Evolutionary conservation across 441 rosid genomes (phyloP).

Genomic region (Mallotus japonicus): DNA sequence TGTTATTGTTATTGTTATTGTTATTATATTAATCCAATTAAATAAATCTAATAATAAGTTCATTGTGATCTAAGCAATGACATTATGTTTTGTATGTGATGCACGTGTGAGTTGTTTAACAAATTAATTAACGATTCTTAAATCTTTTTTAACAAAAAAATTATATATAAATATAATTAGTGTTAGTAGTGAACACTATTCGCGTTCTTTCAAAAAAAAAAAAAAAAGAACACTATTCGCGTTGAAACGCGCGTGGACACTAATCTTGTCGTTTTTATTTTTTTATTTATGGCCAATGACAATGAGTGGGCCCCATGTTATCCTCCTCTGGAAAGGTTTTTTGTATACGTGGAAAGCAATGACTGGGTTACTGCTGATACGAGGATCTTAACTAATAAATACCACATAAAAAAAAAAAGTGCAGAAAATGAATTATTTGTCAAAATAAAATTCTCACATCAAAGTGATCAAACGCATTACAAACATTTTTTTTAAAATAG

Average conservation of each 20-base stretch:
- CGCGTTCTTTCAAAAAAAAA: too few species aligned
- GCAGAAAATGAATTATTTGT: too few species aligned
- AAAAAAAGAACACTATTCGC: not conserved
- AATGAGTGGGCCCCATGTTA: not conserved
- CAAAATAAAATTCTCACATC: too few species aligned
- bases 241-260: not conserved
- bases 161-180: not conserved
- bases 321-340: not conserved
- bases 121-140: not conserved
- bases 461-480: too few species aligned
- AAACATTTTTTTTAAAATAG: too few species aligned
- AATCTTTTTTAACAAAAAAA: not conserved
- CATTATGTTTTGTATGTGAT: slow-evolving; percentile 12
- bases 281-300: not conserved
- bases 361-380: not conserved
- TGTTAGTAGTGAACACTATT: not conserved
- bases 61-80: slow-evolving; percentile 26
- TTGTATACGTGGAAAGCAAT: slow-evolving; percentile 3
- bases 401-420: too few species aligned
- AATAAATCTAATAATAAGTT: not conserved
- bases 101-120: not conserved
- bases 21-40: too few species aligned
- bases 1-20: too few species aligned
- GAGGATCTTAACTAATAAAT: not conserved
- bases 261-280: too few species aligned